Conservation (phyloP, 1,139 yeast species). For the Hyphopichia fennica region DNA sequence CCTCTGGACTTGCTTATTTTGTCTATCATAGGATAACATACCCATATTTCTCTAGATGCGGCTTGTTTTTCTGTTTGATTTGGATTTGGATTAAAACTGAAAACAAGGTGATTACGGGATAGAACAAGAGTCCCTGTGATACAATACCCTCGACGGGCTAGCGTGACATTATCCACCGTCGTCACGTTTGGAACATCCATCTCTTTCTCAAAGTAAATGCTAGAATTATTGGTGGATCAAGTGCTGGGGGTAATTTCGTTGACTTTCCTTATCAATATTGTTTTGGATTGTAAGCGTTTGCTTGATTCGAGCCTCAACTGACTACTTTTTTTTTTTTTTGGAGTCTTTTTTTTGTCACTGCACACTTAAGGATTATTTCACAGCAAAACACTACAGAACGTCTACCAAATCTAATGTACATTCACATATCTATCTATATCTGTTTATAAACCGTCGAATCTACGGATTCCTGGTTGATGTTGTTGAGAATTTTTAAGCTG, state of each 20-base stretch:
- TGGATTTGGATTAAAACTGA: conserved; percentile 41
- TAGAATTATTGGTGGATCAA: no score
- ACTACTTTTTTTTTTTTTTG: background rate
- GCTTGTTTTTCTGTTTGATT: conserved; percentile 12
- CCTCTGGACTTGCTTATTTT: conserved; percentile 61
- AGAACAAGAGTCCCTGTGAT: conserved; percentile 71
- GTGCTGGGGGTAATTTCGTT: no score
- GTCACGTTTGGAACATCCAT: conserved; percentile 27
- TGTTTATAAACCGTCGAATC: conserved; percentile 58
- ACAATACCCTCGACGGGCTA: conserved; percentile 68
- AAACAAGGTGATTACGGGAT: conserved; percentile 85
- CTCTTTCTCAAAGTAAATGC: background rate
- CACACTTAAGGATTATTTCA: background rate
- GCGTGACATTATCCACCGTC: conserved; percentile 64
- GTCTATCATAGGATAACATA: conserved; percentile 85
- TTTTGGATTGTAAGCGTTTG: no score
- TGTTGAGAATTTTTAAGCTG: conserved; percentile 49
- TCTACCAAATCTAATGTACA: no score
- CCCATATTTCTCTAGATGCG: conserved; percentile 74
- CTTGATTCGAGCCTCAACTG: background rate
- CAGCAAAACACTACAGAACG: background rate
- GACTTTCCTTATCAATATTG: background rate
- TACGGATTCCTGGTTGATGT: conserved; percentile 66
- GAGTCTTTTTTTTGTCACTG: background rate
- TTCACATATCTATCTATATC: background rate